Evolutionary conservation across 2,329 filamentous ascomycete species (phyloP).

Genomic region (Pyrenophora seminiperda): DNA sequence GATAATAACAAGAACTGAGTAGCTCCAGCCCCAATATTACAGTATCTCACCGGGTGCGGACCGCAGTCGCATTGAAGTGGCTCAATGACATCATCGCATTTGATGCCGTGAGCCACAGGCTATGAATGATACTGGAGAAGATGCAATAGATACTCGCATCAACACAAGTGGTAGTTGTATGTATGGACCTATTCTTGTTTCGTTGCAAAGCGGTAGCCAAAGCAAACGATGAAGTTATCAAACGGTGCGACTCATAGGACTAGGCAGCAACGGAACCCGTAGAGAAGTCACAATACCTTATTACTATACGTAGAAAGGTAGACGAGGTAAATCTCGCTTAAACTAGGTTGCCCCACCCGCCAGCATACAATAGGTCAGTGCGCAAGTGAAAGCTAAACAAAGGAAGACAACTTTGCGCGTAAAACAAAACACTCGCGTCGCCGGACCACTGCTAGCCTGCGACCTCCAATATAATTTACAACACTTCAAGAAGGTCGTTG

Average conservation of each 20-base stretch:
- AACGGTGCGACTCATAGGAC: no score
- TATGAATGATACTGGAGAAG: neutral
- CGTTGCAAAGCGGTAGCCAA: neutral
- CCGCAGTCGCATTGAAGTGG: neutral
- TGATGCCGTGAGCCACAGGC: neutral
- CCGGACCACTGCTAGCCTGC: no score
- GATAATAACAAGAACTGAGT: no score
- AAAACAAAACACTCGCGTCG: neutral
- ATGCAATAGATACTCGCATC: neutral
- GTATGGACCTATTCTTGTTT: conserved; percentile 1
- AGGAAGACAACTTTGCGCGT: neutral
- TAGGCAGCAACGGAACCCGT: no score
- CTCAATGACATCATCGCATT: neutral
- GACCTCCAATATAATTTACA: no score
- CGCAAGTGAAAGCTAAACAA: conserved; percentile 1
- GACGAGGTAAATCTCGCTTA: no score
- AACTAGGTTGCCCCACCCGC: neutral
- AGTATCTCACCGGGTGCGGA: no score
- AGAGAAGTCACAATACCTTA: no score
- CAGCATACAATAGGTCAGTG: neutral
- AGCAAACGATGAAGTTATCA: no score
- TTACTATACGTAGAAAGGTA: no score
- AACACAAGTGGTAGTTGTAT: neutral
- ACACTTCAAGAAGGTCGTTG: no score
- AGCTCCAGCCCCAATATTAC: no score